phyloP scores from a whole-genome alignment of 1,139 yeast species.

The Geotrichum cucujoidarum region DNA sequence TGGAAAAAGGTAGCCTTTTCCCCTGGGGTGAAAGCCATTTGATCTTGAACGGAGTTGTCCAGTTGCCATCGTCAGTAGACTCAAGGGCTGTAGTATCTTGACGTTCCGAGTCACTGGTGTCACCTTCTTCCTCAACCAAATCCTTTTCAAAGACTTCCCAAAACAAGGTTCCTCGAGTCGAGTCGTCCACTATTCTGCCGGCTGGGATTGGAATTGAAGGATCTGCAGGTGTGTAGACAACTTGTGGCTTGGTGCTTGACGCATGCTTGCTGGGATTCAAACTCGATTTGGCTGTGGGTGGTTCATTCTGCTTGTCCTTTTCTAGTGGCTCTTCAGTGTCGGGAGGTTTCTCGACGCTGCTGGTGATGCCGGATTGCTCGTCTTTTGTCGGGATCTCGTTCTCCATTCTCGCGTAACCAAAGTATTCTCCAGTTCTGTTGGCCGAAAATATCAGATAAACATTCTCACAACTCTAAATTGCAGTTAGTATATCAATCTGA shows the following conservation, averaged over 20 bases:
- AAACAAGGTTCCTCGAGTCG: conserved; percentile 38
- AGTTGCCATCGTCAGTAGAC: conserved; percentile 23
- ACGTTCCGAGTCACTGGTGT: neutral
- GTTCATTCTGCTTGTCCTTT: neutral
- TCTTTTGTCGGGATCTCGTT: conserved; percentile 24
- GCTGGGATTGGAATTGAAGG: conserved; percentile 32
- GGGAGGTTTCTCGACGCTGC: neutral
- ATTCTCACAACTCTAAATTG: conserved; percentile 27
- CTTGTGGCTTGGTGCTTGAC: conserved; percentile 16
- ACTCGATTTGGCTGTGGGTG: neutral
- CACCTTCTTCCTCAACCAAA: neutral
- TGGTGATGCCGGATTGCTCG: neutral
- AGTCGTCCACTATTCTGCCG: conserved; percentile 40
- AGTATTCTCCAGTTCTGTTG: conserved; percentile 39
- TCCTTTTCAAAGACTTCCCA: conserved; percentile 34
- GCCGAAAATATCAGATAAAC: conserved; percentile 41
- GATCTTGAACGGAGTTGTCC: conserved; percentile 39
- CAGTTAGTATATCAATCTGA: neutral
- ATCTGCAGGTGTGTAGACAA: conserved; percentile 26
- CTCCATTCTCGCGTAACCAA: conserved; percentile 40
- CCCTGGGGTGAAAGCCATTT: conserved; percentile 35
- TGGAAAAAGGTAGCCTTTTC: conserved; percentile 32
- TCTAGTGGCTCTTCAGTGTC: neutral
- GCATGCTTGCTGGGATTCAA: conserved; percentile 6
- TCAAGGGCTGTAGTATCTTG: neutral